Evolutionary conservation across 495 filamentous ascomycete genomes (phyloP).

Genomic region (Ascobolus immersus): DNA sequence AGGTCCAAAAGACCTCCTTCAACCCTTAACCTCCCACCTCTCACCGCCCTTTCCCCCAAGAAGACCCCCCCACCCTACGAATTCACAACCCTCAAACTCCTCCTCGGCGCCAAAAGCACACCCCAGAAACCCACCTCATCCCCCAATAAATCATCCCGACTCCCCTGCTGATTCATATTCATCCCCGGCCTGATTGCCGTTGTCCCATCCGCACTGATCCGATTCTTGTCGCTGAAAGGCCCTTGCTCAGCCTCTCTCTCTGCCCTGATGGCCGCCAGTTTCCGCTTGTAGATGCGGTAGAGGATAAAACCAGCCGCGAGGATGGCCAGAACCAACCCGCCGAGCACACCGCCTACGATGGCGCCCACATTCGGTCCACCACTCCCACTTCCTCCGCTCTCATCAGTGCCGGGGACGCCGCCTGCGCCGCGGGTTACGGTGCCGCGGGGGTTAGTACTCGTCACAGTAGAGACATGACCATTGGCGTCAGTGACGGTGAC

Average conservation of each 20-base stretch:
- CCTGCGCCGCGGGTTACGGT: slow-evolving; percentile 22
- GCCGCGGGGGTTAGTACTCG: slow-evolving; percentile 31
- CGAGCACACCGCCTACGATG: slow-evolving; percentile 37
- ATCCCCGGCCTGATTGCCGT: slow-evolving; percentile 18
- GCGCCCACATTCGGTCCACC: slow-evolving; percentile 27
- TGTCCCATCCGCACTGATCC: slow-evolving; percentile 16
- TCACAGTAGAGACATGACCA: no score
- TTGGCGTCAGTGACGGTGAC: slow-evolving; percentile 22
- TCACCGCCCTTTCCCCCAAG: no score
- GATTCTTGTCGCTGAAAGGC: slow-evolving; percentile 8
- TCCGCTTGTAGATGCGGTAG: no score
- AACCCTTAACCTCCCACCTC: no score
- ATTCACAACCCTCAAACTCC: slow-evolving; percentile 51
- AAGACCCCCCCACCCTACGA: no score
- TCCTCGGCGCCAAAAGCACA: slow-evolving; percentile 42
- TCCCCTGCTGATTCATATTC: no score
- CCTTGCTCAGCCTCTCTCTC: slow-evolving; percentile 2
- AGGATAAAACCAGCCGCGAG: slow-evolving; percentile 5
- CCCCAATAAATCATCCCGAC: slow-evolving; percentile 30
- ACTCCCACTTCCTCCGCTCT: slow-evolving; percentile 1
- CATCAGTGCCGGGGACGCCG: slow-evolving; percentile 4
- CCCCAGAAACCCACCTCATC: slow-evolving; percentile 52
- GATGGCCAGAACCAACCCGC: slow-evolving; percentile 28
- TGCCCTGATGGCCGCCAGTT: not conserved
- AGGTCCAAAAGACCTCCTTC: no score